phyloP scores from a whole-genome alignment of 139 green algal species.

The Monoraphidium neglectum region DNA sequence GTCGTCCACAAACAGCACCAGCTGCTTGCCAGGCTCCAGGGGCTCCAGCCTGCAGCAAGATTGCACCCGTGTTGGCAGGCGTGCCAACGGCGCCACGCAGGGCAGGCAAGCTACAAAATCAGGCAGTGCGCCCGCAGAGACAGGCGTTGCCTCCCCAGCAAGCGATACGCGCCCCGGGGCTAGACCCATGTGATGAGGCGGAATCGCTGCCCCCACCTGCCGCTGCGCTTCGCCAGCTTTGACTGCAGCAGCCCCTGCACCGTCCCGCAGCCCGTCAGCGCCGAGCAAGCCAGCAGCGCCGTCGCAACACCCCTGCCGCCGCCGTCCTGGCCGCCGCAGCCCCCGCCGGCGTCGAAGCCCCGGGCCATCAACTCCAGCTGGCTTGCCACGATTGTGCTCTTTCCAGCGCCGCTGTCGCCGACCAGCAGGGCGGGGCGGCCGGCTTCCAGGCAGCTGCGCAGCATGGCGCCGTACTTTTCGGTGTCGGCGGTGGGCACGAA shows the following conservation, averaged over 20 bases:
- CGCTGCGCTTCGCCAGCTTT: conserved; percentile 12
- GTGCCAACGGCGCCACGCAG: too few relatives aligned
- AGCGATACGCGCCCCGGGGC: too few relatives aligned
- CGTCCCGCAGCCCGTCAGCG: conserved; percentile 57
- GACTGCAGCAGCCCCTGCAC: conserved; percentile 22
- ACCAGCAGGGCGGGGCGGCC: conserved; percentile 32
- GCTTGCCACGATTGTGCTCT: conserved; percentile 63
- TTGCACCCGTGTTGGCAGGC: too few relatives aligned
- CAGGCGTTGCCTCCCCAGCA: too few relatives aligned
- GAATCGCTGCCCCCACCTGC: conserved; percentile 1
- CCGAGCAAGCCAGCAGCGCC: conserved; percentile 63
- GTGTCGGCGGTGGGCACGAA: conserved; percentile 84
- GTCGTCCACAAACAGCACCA: conserved; percentile 89
- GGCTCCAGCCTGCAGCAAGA: conserved; percentile 42
- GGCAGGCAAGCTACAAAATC: too few relatives aligned
- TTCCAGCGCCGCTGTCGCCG: conserved; percentile 76
- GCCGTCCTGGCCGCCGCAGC: neutral
- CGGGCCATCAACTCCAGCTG: conserved; percentile 35
- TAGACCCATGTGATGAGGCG: too few relatives aligned
- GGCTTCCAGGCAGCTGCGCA: conserved; percentile 39
- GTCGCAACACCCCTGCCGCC: conserved; percentile 4
- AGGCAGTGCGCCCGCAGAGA: too few relatives aligned
- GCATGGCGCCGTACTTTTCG: conserved; percentile 25
- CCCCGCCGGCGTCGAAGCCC: conserved; percentile 11
- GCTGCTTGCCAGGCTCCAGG: conserved; percentile 55